phyloP scores from a whole-genome alignment of 345 rosid genomes.

The Rhodomyrtus tomentosa region DNA sequence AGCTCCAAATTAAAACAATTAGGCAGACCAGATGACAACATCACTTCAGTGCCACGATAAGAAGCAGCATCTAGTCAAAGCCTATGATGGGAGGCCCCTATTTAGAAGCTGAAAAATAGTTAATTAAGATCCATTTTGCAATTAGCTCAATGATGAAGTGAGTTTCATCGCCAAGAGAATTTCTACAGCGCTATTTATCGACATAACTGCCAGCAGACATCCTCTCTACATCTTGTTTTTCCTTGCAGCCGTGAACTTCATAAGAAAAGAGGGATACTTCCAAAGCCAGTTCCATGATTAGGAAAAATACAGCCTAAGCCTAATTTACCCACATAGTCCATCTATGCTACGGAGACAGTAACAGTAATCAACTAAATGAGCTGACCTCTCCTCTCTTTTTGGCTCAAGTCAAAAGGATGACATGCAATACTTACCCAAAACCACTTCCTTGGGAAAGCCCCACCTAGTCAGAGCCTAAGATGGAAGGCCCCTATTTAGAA shows the following conservation, averaged over 20 bases:
- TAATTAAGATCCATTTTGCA: not conserved
- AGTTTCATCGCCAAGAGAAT: not conserved
- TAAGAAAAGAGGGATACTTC: not conserved
- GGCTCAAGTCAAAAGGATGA: not conserved
- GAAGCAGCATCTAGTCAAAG: not conserved
- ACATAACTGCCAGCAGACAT: not conserved
- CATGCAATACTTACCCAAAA: slow-evolving; percentile 61
- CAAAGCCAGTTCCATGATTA: not conserved
- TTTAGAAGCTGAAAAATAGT: not conserved
- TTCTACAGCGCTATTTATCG: not conserved
- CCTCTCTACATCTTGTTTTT: not conserved
- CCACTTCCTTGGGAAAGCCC: slow-evolving; percentile 94
- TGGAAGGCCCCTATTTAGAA: not conserved
- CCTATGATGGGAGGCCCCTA: not conserved
- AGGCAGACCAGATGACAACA: not conserved
- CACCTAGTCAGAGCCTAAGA: slow-evolving; percentile 31
- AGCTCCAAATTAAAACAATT: not conserved
- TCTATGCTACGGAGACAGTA: not conserved
- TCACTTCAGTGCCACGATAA: not conserved
- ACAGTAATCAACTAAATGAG: not conserved
- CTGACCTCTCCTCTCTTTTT: not conserved
- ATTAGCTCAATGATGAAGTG: not conserved
- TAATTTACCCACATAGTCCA: not conserved
- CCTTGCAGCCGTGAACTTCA: not conserved
- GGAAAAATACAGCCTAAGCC: not conserved